Evolutionary conservation across 257 asterid species (phyloP), one percentile per base, ranked within the genome.

Genomic region (Penstemon newberryi): DNA sequence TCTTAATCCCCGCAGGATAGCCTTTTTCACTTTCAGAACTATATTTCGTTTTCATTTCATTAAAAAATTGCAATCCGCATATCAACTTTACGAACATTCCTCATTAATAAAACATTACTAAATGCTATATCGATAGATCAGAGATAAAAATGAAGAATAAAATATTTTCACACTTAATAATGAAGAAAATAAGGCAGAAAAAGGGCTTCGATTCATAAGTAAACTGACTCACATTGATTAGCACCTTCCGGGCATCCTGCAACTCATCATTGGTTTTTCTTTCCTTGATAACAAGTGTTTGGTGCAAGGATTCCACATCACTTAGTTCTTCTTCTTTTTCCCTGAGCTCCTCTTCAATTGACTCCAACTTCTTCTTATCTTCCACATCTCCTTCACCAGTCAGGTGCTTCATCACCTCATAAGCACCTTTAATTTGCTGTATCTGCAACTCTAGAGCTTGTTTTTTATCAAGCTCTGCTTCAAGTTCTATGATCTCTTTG

Each of bases 191-290:
- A 42, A 67, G 39, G 66, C 19, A 42, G 19, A 3, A 58, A 41
- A 33, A 8, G n/a, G 12, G 43, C 45, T 45, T 52, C 18, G 25
- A 53, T 57, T 44, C 52, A 59, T 53, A 70, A 68, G 61, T 8
- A 78, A 55, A 52, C 37, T 4, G 15, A 71, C 89, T 83, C 77
- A 91, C 97, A 36, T 57, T 44, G 19, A 85, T 60, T 8, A 91
- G 67, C 74, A 81, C 88, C 77, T 83, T 86, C 62, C 91, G 90
- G 42, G 93, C 96, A 38, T 83, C 95, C 57, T 86, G 89, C 76
- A 88, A 67, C 75, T 91, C 95, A 38, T 85, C 93, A 63, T 86
- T 86, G 63, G 82, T 73, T 51, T 64, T 75, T 61, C 90, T 76
- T 79, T 87, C 89, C 83, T 82, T 87, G 74, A 80, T 43, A 61